A percentile compares a stretch with the other conserved stretches of the same genome.
These are phyloP conservation scores for Penicillium antarcticum DNA, from an alignment of 495 filamentous ascomycete genomes.

Conservation along the genomic window DNA sequence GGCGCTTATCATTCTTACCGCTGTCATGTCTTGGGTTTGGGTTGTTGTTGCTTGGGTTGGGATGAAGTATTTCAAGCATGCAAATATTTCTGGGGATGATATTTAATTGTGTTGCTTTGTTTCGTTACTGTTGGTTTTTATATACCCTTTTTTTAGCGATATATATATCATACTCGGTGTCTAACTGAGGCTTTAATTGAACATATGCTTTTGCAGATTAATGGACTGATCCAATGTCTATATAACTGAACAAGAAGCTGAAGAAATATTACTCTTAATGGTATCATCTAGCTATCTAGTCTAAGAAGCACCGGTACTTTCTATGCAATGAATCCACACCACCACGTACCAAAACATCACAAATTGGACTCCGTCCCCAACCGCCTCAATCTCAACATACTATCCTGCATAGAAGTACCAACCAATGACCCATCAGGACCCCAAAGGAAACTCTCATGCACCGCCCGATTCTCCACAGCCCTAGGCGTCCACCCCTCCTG, in stretches of 20 bases:
- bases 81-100: constrained; percentile 70
- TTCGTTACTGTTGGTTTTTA: neutral
- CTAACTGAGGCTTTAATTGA: too few relatives aligned
- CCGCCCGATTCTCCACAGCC: constrained; percentile 52
- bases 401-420: constrained; percentile 63
- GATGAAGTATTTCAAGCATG: constrained; percentile 99
- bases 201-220: too few relatives aligned
- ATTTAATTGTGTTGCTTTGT: constrained; percentile 26
- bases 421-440: constrained; percentile 56
- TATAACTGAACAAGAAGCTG: neutral
- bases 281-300: neutral
- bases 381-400: constrained; percentile 38
- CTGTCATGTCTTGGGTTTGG: constrained; percentile 99
- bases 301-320: neutral
- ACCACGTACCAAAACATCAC: constrained; percentile 7
- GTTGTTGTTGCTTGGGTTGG: constrained; percentile 95
- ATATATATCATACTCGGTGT: neutral
- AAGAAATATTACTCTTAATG: neutral
- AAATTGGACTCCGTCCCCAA: constrained; percentile 20
- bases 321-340: too few relatives aligned
- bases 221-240: too few relatives aligned
- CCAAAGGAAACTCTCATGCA: constrained; percentile 65
- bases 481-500: constrained; percentile 63
- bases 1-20: constrained; percentile 84
- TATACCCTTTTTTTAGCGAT: constrained; percentile 7